phyloP scores from a whole-genome alignment of 371 early-diverging fungal species.

The Syncephalis fuscata region DNA sequence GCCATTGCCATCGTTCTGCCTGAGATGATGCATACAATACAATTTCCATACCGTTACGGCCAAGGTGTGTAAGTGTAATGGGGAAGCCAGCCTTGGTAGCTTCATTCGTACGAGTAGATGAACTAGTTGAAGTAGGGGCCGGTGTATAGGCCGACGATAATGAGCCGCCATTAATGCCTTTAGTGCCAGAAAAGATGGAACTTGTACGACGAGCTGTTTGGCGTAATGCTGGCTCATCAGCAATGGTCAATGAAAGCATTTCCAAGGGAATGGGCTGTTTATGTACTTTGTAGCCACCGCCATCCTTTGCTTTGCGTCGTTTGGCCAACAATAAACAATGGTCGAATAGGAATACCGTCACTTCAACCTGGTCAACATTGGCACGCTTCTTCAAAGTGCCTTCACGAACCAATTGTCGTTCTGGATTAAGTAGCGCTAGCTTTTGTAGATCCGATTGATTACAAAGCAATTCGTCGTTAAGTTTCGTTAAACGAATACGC shows the following conservation, averaged over 20 bases:
- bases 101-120: constrained; percentile 11
- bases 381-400: constrained; percentile 59
- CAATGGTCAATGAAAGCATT: constrained; percentile 39
- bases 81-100: constrained; percentile 28
- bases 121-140: constrained; percentile 1
- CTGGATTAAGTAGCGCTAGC: constrained; percentile 44
- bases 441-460: constrained; percentile 40
- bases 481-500: constrained; percentile 38
- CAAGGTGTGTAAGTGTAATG: constrained; percentile 59
- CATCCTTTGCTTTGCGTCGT: constrained; percentile 28
- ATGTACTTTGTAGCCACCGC: constrained; percentile 46
- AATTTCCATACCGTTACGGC: constrained; percentile 39
- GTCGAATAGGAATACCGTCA: constrained; percentile 71
- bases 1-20: constrained; percentile 66
- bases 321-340: constrained; percentile 68
- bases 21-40: constrained; percentile 54
- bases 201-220: constrained; percentile 11
- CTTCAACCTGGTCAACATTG: constrained; percentile 38
- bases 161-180: not conserved
- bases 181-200: constrained; percentile 14
- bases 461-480: constrained; percentile 28
- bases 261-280: constrained; percentile 63
- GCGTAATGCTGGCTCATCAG: constrained; percentile 22
- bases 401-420: constrained; percentile 56
- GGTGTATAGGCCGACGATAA: not conserved